These are phyloP conservation scores for Aspergillus aculeatinus DNA, from an alignment of 2,329 filamentous ascomycete species.

Conservation along the genomic window DNA sequence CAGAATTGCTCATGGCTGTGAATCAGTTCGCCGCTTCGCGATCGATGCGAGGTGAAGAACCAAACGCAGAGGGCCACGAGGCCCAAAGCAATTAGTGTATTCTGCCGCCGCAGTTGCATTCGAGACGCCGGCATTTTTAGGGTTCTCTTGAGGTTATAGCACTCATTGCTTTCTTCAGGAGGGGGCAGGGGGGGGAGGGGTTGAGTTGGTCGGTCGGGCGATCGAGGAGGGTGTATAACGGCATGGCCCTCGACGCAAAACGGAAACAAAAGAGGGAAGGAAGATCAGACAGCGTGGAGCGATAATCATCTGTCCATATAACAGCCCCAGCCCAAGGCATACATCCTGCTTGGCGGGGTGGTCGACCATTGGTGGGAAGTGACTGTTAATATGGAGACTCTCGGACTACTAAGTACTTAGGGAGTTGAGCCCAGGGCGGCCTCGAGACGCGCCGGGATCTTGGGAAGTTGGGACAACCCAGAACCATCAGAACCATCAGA, in stretches of 20 bases:
- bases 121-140: not conserved
- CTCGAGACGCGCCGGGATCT: too few relatives aligned
- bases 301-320: not conserved
- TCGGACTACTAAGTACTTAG: too few relatives aligned
- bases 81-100: not conserved
- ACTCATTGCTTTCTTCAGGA: not conserved
- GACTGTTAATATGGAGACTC: not conserved
- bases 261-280: not conserved
- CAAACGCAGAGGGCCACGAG: slow-evolving; percentile 1
- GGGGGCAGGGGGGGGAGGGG: too few relatives aligned
- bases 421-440: too few relatives aligned
- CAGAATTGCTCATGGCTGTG: slow-evolving; percentile 24
- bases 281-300: too few relatives aligned
- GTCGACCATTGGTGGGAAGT: not conserved
- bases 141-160: not conserved
- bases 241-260: not conserved
- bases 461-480: too few relatives aligned
- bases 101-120: slow-evolving; percentile 1
- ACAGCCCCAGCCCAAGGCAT: not conserved
- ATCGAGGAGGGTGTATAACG: not conserved
- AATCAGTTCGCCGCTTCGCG: not conserved
- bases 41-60: not conserved
- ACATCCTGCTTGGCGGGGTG: not conserved
- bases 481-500: too few relatives aligned
- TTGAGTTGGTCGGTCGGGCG: not conserved